Evolutionary conservation across 176 grass and related monocot genomes (phyloP), one percentile per base, ranked within the genome.

Genomic region (Microstegium vimineum): DNA sequence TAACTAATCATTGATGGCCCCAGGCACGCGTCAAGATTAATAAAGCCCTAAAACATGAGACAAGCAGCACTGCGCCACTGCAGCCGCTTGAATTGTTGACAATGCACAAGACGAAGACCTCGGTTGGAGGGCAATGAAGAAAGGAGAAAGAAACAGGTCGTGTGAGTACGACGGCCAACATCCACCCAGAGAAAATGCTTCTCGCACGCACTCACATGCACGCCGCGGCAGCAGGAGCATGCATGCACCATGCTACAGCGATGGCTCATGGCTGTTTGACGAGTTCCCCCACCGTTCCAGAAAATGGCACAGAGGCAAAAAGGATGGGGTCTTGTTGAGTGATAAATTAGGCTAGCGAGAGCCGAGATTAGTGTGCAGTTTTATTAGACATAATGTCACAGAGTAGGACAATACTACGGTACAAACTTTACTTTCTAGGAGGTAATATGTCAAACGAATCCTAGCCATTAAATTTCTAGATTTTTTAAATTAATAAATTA

Each of bases 1-100:
- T 8, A 61, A 41, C 67, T 82, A 72, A 72, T 82, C 69, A 82
- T 62, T 62, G 69, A 73, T 62, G 75, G 59, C 23, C 40, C 23
- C 5, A 23, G 69, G 25, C 40, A n/a, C n/a, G 5, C 13, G 40
- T 30, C 25, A 72, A 42, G 25, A 17, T 31, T 4, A 59, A 59
- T 30, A 65, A 45, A 78, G 38, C 25, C 17, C 49, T 5, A 61
- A 32, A 17, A 51, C 36, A 43, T n/a, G 36, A 41, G 36, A 22
- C 51, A 38, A 60, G 51, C 22, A 17, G 38, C 38, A 27, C 31
- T n/a, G n/a, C n/a, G n/a, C n/a, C n/a, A n/a, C n/a, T 14, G 15
- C 35, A 71, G 23, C 11, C 62, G 60, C 54, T 25, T 37, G 38
- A 63, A 35, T 40, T 10, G 57, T 74, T 49, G 69, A 74, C 69